Evolutionary conservation across 306 rosid genomes (phyloP), one percentile per base, ranked within the genome.

Genomic region (Pachyrhizus erosus): DNA sequence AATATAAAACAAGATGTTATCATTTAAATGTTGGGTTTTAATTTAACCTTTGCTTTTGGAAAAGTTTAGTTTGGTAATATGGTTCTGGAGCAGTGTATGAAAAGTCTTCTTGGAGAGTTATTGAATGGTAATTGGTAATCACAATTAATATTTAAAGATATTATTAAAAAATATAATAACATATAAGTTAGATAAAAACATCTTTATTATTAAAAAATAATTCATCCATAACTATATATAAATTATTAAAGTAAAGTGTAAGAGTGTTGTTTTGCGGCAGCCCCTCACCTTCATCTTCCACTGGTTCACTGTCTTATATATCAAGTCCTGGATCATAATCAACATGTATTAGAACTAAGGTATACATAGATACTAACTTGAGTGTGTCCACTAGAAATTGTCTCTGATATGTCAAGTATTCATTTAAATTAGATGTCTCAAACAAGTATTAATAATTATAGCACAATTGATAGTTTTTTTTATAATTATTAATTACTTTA

Each of bases 1-100:
- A 54, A 20, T 14, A 9, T 0, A 23, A 58, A 58, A 58, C 15
- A 20, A 8, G 31, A 5, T 52, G 57, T 23, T 39, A 24, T 75
- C 54, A 57, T 75, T 75, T 18, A 26, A 23, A 40, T 15, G n/a
- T 0, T 40, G 26, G 79, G 52, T 75, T 26, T 26, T 21, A 13
- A 52, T 23, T 73, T 73, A 27, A 10, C 20, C 57, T 33, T 73
- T 57, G 40, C 79, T 75, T 75, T 75, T 37, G 70, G 34, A 21
- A 49, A 73, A 73, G 46, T 17, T 49, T 17, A 51, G 64, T 18
- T 29, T n/a, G 8, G 11, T 20, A 9, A 27, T 21, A 57, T 57
- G 40, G 2, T 6, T 37, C 2, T 10, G 42, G 42, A 37, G 10
- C 42, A 7, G 42, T 37, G 10, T 7, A 37, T 37, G 42, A 37